Conservation (phyloP, 2,329 filamentous ascomycete species). For the Rugonectria rugulosa region DNA sequence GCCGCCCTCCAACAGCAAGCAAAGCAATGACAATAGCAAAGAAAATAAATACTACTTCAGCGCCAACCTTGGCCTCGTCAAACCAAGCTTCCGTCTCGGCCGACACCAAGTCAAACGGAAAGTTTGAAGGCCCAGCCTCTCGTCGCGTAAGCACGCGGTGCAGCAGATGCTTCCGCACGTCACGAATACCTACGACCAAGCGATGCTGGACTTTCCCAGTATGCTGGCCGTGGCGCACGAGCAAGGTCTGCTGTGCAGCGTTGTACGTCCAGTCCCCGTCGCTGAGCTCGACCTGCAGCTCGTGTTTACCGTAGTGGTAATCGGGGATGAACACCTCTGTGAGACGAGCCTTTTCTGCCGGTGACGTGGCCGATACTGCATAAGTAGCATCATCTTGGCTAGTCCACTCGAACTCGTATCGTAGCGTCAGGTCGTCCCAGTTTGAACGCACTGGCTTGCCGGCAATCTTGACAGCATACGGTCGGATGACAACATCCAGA, state of each 20-base stretch:
- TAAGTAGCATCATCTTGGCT: constrained; percentile 23
- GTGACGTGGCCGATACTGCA: not conserved
- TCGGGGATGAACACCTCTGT: constrained; percentile 50
- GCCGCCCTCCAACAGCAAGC: not conserved
- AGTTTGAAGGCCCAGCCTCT: constrained; percentile 21
- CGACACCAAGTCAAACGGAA: constrained; percentile 24
- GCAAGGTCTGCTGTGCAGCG: constrained; percentile 40
- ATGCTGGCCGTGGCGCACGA: constrained; percentile 31
- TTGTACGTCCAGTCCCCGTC: constrained; percentile 44
- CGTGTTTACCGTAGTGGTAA: constrained; percentile 46
- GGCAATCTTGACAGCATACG: constrained; percentile 51
- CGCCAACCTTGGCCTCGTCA: constrained; percentile 27
- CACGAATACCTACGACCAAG: constrained; percentile 36
- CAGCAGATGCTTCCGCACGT: constrained; percentile 33
- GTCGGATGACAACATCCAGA: constrained; percentile 50
- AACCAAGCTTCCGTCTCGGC: constrained; percentile 27
- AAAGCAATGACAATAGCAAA: constrained; percentile 12
- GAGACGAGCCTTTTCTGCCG: constrained; percentile 29
- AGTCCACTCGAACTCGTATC: constrained; percentile 46
- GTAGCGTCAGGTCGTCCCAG: constrained; percentile 46
- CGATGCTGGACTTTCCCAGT: constrained; percentile 15
- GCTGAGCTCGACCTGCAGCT: constrained; percentile 37
- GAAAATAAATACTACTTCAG: constrained; percentile 15
- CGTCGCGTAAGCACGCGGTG: constrained; percentile 21
- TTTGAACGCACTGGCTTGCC: constrained; percentile 44